These are phyloP conservation scores for Phanerodontia chrysosporium DNA, from an alignment of 768 basidiomycete species.

Conservation along the genomic window DNA sequence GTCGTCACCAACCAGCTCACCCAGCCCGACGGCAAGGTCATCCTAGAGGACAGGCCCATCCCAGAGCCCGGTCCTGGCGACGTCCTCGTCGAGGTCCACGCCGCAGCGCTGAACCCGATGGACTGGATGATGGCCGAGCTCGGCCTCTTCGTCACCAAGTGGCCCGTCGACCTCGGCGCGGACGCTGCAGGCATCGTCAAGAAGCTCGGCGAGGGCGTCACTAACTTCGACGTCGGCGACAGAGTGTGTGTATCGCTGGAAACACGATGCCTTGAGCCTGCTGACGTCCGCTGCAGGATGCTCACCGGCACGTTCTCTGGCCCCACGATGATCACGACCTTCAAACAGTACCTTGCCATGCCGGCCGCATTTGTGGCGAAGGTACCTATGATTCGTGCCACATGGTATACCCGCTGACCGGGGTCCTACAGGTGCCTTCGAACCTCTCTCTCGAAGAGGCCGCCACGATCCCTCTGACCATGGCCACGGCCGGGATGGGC, in stretches of 20 bases:
- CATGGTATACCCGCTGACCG: neutral
- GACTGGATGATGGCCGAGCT: conserved; percentile 32
- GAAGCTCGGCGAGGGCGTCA: conserved; percentile 26
- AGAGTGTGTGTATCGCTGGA: conserved; percentile 22
- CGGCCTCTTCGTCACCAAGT: conserved; percentile 3
- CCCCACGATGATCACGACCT: neutral
- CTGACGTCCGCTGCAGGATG: neutral
- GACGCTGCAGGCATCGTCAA: conserved; percentile 27
- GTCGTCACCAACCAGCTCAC: conserved; percentile 1
- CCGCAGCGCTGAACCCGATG: conserved; percentile 28
- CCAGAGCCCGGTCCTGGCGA: conserved; percentile 20
- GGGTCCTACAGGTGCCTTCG: conserved; percentile 20
- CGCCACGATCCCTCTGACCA: conserved; percentile 24
- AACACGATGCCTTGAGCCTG: neutral
- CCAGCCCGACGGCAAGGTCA: neutral
- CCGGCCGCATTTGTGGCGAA: conserved; percentile 22
- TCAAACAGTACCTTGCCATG: conserved; percentile 23
- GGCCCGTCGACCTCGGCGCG: conserved; percentile 19
- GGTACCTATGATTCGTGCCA: neutral
- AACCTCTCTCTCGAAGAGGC: conserved; percentile 27
- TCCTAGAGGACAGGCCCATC: neutral
- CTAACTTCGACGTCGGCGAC: conserved; percentile 25
- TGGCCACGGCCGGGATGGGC: conserved; percentile 25
- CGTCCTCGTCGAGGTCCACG: conserved; percentile 22
- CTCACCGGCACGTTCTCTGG: conserved; percentile 14